Base-by-base conservation (phyloP, 164 flowering plant species). In the Magnolia changhungtana region DNA sequence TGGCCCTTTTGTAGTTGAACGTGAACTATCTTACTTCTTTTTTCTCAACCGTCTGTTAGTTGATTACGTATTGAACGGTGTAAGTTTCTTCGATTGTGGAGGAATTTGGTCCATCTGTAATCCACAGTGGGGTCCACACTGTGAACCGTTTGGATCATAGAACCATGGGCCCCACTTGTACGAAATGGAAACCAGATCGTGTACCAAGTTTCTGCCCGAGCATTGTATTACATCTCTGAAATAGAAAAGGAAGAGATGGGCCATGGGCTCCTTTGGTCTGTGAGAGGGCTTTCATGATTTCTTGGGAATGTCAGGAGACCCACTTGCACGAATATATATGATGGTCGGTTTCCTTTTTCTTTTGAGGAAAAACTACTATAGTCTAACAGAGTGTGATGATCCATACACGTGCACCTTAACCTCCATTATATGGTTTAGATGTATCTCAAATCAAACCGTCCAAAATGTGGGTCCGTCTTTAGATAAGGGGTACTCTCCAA, bases 221-320 rank as follows among this genome's bases (percentile, higher is more conserved):
- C 45, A 37, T 37, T 37, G 45, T 37, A 37, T 37, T 3, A 37
- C 45, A 37, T 7, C 45, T 37, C 66, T 51, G 16, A 45, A 49
- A 45, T 10, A 27, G 31, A 19, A 74, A 71, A 72, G 64, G 50
- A 49, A 11, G 61, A 52, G 61, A 37, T 71, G 77, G 81, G 50
- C 67, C 81, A 72, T 19, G 58, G 72, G 24, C 1, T 13, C 75
- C 10, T 59, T 63, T 72, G 78, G 37, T 37, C 71, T 16, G 71
- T 49, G 67, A 72, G 74, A 55, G 61, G 13, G 65, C 45, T 69
- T 73, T 81, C 79, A 81, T 81, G 79, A 81, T 81, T 78, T 73
- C 77, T 73, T 50, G 77, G 74, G 79, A 75, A 75, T 76, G 75
- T 61, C 55, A 20, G 21, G 55, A 52, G 69, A 68, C 81, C 81